Conservation (phyloP, 2,329 filamentous ascomycete genomes). For the Allantophomopsis cytisporea region DNA sequence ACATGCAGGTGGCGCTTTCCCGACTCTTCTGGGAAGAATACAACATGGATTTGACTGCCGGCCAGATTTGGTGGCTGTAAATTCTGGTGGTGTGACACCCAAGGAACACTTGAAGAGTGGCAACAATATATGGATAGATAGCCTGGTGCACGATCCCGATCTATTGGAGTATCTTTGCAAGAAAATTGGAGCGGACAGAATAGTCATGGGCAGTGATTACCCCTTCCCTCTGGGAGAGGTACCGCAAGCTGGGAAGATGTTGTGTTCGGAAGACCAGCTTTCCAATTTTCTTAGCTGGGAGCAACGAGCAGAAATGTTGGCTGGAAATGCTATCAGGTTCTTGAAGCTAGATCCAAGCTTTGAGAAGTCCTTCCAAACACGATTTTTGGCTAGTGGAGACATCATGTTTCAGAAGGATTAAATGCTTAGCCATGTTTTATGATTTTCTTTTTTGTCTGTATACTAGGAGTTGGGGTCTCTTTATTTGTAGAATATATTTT, state of each 20-base stretch:
- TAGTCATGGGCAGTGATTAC: constrained; percentile 22
- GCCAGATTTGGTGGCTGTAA: constrained; percentile 19
- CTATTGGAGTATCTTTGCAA: constrained; percentile 19
- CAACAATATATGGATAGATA: constrained; percentile 20
- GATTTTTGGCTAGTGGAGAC: constrained; percentile 1
- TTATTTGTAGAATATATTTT: too few relatives aligned
- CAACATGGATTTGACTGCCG: constrained; percentile 22
- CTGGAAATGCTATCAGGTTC: constrained; percentile 19
- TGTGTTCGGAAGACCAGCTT: constrained; percentile 15
- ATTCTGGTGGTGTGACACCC: constrained; percentile 16
- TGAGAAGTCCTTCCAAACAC: constrained; percentile 10
- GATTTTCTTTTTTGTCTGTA: neutral
- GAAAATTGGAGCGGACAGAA: constrained; percentile 17
- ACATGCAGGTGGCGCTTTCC: constrained; percentile 22
- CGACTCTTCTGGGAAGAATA: constrained; percentile 20
- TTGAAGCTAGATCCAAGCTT: constrained; percentile 15
- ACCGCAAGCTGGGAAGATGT: constrained; percentile 19
- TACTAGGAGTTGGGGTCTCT: too few relatives aligned
- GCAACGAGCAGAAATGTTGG: constrained; percentile 17
- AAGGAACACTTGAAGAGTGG: constrained; percentile 15
- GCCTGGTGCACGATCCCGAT: constrained; percentile 20
- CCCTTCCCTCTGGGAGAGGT: constrained; percentile 22
- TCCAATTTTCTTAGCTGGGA: constrained; percentile 17
- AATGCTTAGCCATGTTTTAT: neutral
- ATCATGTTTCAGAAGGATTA: too few relatives aligned